phyloP scores from a whole-genome alignment of 2,329 filamentous ascomycete genomes.

The Davidsoniella neocaledoniae region DNA sequence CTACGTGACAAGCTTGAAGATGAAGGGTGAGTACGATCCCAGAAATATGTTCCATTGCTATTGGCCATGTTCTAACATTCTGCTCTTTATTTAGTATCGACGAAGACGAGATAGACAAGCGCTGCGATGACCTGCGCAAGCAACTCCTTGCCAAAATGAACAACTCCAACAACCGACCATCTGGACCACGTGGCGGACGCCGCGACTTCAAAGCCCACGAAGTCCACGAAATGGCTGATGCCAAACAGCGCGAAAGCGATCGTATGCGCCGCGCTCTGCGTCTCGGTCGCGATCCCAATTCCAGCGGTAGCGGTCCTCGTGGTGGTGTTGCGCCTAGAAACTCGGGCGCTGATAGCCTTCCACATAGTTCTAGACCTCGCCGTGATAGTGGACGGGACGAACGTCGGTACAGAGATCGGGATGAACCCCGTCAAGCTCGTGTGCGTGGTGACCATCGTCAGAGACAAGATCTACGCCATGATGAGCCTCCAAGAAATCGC shows the following conservation, averaged over 20 bases:
- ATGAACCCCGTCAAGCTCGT: constrained; percentile 1
- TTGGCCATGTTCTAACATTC: neutral
- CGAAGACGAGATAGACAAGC: constrained; percentile 78
- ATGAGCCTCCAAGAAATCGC: neutral
- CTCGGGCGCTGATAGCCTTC: neutral
- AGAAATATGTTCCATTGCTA: neutral
- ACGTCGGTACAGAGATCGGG: constrained; percentile 9
- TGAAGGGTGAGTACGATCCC: constrained; percentile 44
- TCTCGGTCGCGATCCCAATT: constrained; percentile 1
- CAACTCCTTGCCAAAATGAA: constrained; percentile 25
- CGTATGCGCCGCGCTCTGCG: constrained; percentile 65
- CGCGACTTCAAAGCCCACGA: constrained; percentile 73
- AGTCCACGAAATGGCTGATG: constrained; percentile 88
- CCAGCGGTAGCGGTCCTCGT: neutral
- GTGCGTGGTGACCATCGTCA: neutral
- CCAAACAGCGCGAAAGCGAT: constrained; percentile 93
- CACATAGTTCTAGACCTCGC: neutral
- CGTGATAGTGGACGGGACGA: constrained; percentile 1
- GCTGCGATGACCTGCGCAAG: constrained; percentile 26
- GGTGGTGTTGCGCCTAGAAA: neutral
- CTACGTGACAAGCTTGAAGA: constrained; percentile 84
- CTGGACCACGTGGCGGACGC: constrained; percentile 19
- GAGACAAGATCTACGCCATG: neutral
- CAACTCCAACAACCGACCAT: constrained; percentile 11
- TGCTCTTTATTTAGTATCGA: constrained; percentile 38